Conservation (phyloP, 208 protist species). For the Jaenimonas drosophilae region DNA sequence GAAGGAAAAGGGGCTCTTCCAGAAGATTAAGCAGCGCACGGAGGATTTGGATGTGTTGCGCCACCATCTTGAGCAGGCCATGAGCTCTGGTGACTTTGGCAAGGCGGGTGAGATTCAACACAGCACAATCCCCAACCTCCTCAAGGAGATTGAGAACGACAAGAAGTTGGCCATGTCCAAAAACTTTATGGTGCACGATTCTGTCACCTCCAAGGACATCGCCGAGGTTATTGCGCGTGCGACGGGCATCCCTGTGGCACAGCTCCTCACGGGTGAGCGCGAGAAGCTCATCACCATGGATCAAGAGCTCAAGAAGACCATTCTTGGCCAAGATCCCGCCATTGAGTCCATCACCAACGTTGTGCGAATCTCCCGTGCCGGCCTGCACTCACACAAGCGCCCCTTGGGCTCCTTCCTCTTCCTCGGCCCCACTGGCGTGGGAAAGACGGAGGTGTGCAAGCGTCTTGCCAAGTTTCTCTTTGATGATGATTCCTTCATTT, state of each 20-base stretch:
- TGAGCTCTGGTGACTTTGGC: conserved; percentile 56
- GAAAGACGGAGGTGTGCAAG: conserved; percentile 97
- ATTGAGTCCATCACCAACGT: conserved; percentile 93
- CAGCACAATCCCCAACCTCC: conserved; percentile 60
- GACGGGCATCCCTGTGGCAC: conserved; percentile 96
- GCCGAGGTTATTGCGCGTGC: conserved; percentile 93
- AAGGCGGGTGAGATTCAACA: conserved; percentile 77
- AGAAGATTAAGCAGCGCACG: conserved; percentile 87
- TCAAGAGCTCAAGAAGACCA: conserved; percentile 68
- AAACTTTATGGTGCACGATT: conserved; percentile 93
- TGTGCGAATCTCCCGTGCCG: conserved; percentile 93
- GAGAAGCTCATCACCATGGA: conserved; percentile 88
- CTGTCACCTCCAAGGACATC: conserved; percentile 91
- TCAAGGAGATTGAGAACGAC: conserved; percentile 82
- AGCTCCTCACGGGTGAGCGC: conserved; percentile 85
- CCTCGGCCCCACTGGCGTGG: conserved; percentile 92
- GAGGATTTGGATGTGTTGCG: conserved; percentile 82
- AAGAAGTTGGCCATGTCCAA: conserved; percentile 84
- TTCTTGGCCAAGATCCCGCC: conserved; percentile 96
- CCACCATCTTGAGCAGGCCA: conserved; percentile 80
- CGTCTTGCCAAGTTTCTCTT: conserved; percentile 93
- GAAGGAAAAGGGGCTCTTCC: conserved; percentile 82
- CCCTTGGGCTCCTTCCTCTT: conserved; percentile 96
- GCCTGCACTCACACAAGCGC: conserved; percentile 81
- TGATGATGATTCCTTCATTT: conserved; percentile 94